Percentiles rank a stretch among this genome's conserved stretches.
Conservation (phyloP, 2,329 filamentous ascomycete genomes). For the Fusarium papillatum region DNA sequence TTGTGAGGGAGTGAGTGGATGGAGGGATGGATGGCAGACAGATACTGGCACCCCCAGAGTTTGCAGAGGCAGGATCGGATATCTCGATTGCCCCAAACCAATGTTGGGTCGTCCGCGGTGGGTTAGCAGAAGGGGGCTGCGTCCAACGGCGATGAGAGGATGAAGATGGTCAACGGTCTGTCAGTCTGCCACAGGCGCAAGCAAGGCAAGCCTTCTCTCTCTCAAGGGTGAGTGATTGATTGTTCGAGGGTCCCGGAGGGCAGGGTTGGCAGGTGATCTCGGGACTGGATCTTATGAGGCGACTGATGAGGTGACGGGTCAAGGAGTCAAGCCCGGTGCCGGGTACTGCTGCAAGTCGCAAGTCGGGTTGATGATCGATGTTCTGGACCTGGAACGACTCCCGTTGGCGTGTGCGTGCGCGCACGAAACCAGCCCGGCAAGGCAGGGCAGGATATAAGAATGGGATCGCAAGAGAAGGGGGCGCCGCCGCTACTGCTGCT, state of each 20-base stretch:
- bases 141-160: slow-evolving; percentile 35
- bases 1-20: slow-evolving; percentile 21
- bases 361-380: slow-evolving; percentile 34
- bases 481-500: background rate
- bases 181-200: slow-evolving; percentile 29
- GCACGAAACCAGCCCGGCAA: slow-evolving; percentile 24
- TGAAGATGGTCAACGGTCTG: slow-evolving; percentile 26
- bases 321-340: slow-evolving; percentile 26
- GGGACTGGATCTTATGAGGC: slow-evolving; percentile 39
- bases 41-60: slow-evolving; percentile 33
- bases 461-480: slow-evolving; percentile 23
- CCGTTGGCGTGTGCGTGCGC: slow-evolving; percentile 33
- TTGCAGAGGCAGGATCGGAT: slow-evolving; percentile 34
- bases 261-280: slow-evolving; percentile 40
- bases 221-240: slow-evolving; percentile 17
- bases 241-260: slow-evolving; percentile 25
- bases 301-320: slow-evolving; percentile 42
- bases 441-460: slow-evolving; percentile 22
- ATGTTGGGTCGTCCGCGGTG: slow-evolving; percentile 27
- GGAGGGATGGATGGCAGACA: slow-evolving; percentile 14
- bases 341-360: slow-evolving; percentile 38
- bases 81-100: slow-evolving; percentile 42
- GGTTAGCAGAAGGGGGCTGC: slow-evolving; percentile 21
- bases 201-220: slow-evolving; percentile 21
- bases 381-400: slow-evolving; percentile 41